These are phyloP conservation scores for Colletotrichum liriopes DNA, from an alignment of 2,329 filamentous ascomycete genomes.

Conservation along the genomic window DNA sequence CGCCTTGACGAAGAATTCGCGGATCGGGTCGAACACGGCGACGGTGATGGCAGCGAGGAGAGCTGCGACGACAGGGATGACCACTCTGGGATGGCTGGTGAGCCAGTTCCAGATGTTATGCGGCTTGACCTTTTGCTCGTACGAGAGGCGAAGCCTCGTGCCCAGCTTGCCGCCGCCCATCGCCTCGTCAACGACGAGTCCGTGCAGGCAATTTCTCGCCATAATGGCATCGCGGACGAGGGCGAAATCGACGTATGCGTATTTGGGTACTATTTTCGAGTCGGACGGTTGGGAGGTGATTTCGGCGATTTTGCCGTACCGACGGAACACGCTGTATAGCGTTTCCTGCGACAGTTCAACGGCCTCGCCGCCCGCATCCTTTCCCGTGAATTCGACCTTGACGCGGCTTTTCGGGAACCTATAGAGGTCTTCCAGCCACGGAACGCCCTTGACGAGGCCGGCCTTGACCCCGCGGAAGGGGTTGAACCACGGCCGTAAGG, in stretches of 20 bases:
- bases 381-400: slow-evolving; percentile 87
- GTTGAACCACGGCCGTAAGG: slow-evolving; percentile 91
- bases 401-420: slow-evolving; percentile 83
- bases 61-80: slow-evolving; percentile 87
- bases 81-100: slow-evolving; percentile 86
- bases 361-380: slow-evolving; percentile 77
- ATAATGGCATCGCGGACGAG: slow-evolving; percentile 84
- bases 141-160: slow-evolving; percentile 85
- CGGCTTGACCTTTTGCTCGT: slow-evolving; percentile 83
- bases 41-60: slow-evolving; percentile 88
- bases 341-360: slow-evolving; percentile 89
- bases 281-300: slow-evolving; percentile 87
- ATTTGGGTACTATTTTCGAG: slow-evolving; percentile 87
- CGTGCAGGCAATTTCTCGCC: slow-evolving; percentile 94
- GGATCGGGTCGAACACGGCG: slow-evolving; percentile 92
- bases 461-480: slow-evolving; percentile 81
- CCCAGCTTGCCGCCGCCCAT: slow-evolving; percentile 82
- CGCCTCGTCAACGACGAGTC: slow-evolving; percentile 79
- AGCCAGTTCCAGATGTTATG: slow-evolving; percentile 92
- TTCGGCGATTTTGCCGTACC: slow-evolving; percentile 91
- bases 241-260: slow-evolving; percentile 84
- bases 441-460: slow-evolving; percentile 83
- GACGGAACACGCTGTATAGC: slow-evolving; percentile 88
- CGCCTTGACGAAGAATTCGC: slow-evolving; percentile 91
- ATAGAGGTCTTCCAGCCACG: slow-evolving; percentile 95